Conservation (phyloP, 2,329 filamentous ascomycete genomes). For the Tricladium varicosporioides region DNA sequence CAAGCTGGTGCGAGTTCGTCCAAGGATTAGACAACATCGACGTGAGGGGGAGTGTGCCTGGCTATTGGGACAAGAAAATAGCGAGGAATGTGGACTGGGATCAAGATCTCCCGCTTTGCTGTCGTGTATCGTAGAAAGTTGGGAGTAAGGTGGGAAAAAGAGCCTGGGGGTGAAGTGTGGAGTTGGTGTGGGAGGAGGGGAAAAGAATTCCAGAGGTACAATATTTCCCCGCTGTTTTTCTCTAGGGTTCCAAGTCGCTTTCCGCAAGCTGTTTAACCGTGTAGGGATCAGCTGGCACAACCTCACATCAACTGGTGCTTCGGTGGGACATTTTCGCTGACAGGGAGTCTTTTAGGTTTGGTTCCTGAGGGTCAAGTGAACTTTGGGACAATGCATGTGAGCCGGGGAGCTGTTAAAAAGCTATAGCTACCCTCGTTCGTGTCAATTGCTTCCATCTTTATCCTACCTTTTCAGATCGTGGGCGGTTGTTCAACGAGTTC, state of each 20-base stretch:
- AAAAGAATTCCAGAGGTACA: neutral
- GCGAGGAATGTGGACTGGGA: too few species aligned
- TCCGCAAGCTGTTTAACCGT: neutral
- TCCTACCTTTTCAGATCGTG: neutral
- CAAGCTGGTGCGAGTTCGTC: neutral
- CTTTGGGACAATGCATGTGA: neutral
- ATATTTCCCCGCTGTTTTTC: neutral
- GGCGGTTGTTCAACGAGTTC: neutral
- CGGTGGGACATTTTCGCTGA: neutral
- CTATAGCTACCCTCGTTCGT: constrained; percentile 15
- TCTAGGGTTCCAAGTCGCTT: constrained; percentile 1
- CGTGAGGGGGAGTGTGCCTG: neutral
- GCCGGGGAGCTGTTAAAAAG: constrained; percentile 17
- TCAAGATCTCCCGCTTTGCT: too few species aligned
- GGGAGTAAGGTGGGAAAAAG: neutral
- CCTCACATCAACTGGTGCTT: constrained; percentile 4
- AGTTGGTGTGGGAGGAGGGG: neutral
- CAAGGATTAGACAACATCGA: neutral
- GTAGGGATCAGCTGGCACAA: constrained; percentile 1
- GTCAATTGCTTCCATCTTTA: constrained; percentile 1
- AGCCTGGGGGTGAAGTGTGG: neutral
- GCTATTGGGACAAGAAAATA: neutral
- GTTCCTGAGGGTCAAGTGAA: neutral
- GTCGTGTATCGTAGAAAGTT: neutral
- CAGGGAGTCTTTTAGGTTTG: neutral